Percentiles rank a stretch among this genome's conserved stretches.
Conservation (phyloP, 176 grass and related monocot genomes). For the Cenchrus americanus region DNA sequence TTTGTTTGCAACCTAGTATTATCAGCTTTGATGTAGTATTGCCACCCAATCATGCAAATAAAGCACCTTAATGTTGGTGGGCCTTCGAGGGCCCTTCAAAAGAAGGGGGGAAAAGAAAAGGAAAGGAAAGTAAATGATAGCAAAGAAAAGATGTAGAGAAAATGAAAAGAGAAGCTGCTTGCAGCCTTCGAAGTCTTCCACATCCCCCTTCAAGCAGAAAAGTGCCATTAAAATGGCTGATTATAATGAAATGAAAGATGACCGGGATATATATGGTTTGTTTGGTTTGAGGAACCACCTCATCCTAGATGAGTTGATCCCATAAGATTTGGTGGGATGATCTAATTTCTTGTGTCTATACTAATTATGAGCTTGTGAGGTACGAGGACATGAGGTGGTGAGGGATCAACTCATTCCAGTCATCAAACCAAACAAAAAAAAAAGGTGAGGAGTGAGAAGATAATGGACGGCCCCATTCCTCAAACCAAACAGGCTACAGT, state of each 20-base stretch:
- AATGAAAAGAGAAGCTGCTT: constrained; percentile 27
- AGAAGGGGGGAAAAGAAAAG: background rate
- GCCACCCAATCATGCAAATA: constrained; percentile 21
- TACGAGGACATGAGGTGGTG: too few relatives aligned
- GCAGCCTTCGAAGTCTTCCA: constrained; percentile 11
- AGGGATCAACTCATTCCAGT: too few relatives aligned
- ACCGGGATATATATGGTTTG: background rate
- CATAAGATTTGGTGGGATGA: too few relatives aligned
- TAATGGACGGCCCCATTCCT: too few relatives aligned
- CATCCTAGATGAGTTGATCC: too few relatives aligned
- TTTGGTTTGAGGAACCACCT: too few relatives aligned
- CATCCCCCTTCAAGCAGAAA: background rate
- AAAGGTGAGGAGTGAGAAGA: too few relatives aligned
- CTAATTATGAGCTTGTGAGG: too few relatives aligned
- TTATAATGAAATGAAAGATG: background rate
- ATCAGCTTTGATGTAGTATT: background rate
- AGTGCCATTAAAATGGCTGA: background rate
- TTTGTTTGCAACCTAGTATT: background rate
- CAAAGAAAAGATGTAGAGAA: background rate
- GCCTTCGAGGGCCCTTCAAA: background rate
- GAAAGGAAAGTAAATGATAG: background rate
- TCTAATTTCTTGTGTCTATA: too few relatives aligned
- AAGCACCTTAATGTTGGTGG: background rate
- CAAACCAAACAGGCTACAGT: background rate
- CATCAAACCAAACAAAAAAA: too few relatives aligned